phyloP scores from a whole-genome alignment of 2,329 filamentous ascomycete genomes.

The Biscogniauxia marginata region DNA sequence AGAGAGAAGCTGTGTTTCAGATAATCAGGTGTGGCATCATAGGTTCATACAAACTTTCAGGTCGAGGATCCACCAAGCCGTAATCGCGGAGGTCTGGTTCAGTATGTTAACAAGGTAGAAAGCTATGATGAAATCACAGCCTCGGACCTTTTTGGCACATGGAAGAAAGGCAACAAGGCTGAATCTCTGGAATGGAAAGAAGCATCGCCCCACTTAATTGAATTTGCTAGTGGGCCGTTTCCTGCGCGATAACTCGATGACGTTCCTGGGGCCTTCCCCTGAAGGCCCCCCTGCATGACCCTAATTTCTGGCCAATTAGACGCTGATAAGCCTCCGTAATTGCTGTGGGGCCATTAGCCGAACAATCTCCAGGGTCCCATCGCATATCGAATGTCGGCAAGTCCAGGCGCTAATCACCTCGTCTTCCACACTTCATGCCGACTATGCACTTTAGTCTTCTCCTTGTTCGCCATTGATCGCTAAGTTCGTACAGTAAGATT shows the following conservation, averaged over 20 bases:
- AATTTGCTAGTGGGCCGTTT: neutral
- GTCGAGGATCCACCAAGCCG: no score
- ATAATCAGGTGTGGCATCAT: no score
- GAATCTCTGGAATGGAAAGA: neutral
- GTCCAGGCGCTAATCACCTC: neutral
- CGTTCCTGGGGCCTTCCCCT: neutral
- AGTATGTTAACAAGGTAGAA: no score
- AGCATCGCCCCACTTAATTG: neutral
- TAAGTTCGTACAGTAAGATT: neutral
- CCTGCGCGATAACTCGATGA: neutral
- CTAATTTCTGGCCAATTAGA: neutral
- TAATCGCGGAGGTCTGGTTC: no score
- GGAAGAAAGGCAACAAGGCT: neutral
- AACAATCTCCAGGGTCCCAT: neutral
- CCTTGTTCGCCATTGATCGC: neutral
- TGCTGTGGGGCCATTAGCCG: neutral
- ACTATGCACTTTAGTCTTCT: no score
- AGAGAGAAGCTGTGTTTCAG: neutral
- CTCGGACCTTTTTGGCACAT: neutral
- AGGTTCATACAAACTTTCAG: no score
- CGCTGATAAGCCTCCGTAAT: neutral
- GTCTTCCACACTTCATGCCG: neutral
- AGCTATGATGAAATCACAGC: neutral
- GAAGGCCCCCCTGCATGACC: neutral
- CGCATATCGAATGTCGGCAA: neutral